Conservation (phyloP, 1,139 yeast genomes). For the Kluyveromyces sp. region DNA sequence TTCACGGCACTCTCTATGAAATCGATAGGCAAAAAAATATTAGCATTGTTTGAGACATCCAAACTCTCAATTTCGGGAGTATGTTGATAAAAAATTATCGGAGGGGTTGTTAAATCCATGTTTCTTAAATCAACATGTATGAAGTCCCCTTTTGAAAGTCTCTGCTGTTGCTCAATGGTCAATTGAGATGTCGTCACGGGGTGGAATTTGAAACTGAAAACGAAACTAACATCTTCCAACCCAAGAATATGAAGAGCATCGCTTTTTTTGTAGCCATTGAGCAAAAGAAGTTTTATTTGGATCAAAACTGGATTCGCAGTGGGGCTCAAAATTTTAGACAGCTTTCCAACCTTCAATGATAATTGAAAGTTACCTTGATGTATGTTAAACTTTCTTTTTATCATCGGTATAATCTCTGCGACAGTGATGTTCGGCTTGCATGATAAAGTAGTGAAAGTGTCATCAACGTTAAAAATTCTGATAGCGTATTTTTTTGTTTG, state of each 20-base stretch:
- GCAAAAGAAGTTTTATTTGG: slow-evolving; percentile 63
- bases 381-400: slow-evolving; percentile 59
- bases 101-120: slow-evolving; percentile 75
- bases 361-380: slow-evolving; percentile 75
- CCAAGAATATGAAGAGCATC: slow-evolving; percentile 78
- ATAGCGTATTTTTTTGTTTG: slow-evolving; percentile 35
- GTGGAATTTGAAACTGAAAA: slow-evolving; percentile 79
- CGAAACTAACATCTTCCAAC: slow-evolving; percentile 77
- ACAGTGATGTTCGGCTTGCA: slow-evolving; percentile 72
- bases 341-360: slow-evolving; percentile 71
- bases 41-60: slow-evolving; percentile 83
- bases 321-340: slow-evolving; percentile 65
- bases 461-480: slow-evolving; percentile 71
- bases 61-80: slow-evolving; percentile 76
- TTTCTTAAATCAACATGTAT: slow-evolving; percentile 70
- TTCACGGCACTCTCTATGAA: slow-evolving; percentile 79
- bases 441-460: slow-evolving; percentile 73
- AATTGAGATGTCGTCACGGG: slow-evolving; percentile 64
- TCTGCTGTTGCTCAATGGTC: slow-evolving; percentile 58
- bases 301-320: slow-evolving; percentile 73
- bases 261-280: slow-evolving; percentile 73
- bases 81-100: slow-evolving; percentile 73
- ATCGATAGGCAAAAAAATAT: slow-evolving; percentile 75
- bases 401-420: slow-evolving; percentile 58
- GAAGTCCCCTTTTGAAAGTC: slow-evolving; percentile 53